These are phyloP conservation scores for Tylopilus balloui DNA, from an alignment of 768 basidiomycete genomes.

Conservation along the genomic window DNA sequence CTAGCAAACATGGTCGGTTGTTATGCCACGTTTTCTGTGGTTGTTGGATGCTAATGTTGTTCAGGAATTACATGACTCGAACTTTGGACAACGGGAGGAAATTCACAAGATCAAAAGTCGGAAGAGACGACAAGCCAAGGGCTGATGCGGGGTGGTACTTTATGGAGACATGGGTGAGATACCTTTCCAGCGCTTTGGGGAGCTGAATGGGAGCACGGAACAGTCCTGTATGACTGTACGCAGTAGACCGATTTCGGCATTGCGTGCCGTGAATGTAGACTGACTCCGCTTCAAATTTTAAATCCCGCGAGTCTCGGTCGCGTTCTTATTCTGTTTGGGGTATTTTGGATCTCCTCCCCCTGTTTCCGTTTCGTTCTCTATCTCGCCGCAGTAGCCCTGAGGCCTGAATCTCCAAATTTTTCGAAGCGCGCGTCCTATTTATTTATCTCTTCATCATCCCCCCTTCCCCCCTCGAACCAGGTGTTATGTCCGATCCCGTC, in stretches of 20 bases:
- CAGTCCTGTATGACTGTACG: background rate
- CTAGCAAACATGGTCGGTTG: constrained; percentile 91
- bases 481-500: constrained; percentile 29
- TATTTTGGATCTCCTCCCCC: constrained; percentile 12
- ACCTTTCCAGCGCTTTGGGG: background rate
- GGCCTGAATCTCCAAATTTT: background rate
- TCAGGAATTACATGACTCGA: constrained; percentile 80
- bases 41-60: constrained; percentile 6
- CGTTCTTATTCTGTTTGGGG: constrained; percentile 6
- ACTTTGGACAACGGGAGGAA: constrained; percentile 86
- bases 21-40: background rate
- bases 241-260: constrained; percentile 18
- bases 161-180: constrained; percentile 12
- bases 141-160: background rate
- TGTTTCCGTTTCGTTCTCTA: constrained; percentile 9
- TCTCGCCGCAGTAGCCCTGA: constrained; percentile 1
- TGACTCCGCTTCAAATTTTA: constrained; percentile 17
- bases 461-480: background rate
- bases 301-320: constrained; percentile 11
- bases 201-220: background rate
- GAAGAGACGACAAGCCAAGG: constrained; percentile 17
- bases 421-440: background rate
- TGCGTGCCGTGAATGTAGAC: constrained; percentile 3
- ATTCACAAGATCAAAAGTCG: constrained; percentile 63
- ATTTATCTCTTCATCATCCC: background rate